Evolutionary conservation across 768 basidiomycete genomes (phyloP), one percentile per base, ranked within the genome.

Genomic region (Psilocybe sp.): DNA sequence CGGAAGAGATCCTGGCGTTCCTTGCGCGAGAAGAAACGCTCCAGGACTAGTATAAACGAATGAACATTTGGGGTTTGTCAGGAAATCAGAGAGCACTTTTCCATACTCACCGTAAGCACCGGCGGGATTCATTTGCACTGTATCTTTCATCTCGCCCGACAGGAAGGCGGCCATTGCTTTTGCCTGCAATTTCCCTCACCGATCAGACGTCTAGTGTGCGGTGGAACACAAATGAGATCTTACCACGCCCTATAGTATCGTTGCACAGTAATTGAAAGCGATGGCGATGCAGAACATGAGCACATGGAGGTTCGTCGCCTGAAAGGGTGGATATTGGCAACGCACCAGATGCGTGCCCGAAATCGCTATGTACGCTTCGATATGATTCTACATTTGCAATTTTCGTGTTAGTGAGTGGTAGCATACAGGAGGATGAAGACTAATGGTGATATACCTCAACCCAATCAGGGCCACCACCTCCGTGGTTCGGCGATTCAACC

Each of bases 111-210:
- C 85, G 63, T 90, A 89, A 43, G 84, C 81, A 13, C 87, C 90
- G 12, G 85, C 88, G 12, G 87, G 87, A 61, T 87, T 84, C 70
- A 94, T 77, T 61, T 91, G 83, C 4, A 92, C 90, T 0, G 92
- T 95, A 57, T 96, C 92, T 63, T 87, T 87, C 79, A 98, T 97
- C 69, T 98, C 96, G 10, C 96, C 96, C 0, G 91, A 93, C 36
- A 98, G 72, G 64, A 98, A 92, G 0, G 97, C 95, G 0, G 94
- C 69, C 91, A 98, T 94, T 0, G 95, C 89, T 71, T 98, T 99
- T 1, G 90, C 78, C 90, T 90, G 44, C 23, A 28, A 3, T 28
- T 28, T 4, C 23, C 23, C 23, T 5, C 9, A 13, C 37, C 16
- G 4, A 42, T 36, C 41, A 36, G 33, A 32, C 23, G 28, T 35